Conservation (phyloP, 1,139 yeast genomes). For the Yamadazyma atmosphaerica region DNA sequence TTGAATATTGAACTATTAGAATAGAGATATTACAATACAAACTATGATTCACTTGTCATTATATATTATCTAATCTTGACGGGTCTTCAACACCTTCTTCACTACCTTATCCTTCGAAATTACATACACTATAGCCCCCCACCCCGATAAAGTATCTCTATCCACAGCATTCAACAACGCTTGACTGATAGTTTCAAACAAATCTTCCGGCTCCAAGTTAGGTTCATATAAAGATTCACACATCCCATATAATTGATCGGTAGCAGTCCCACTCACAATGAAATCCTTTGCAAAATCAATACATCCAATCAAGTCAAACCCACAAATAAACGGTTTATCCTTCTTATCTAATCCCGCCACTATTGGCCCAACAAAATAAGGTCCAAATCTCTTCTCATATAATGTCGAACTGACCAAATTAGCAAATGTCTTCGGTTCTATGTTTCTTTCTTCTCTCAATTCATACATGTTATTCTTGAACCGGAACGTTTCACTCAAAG, state of each 20-base stretch:
- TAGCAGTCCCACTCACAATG: constrained; percentile 95
- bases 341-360: constrained; percentile 93
- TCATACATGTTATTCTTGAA: constrained; percentile 86
- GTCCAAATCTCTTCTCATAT: constrained; percentile 92
- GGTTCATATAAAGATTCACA: constrained; percentile 98
- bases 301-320: constrained; percentile 95
- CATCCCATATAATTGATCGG: constrained; percentile 97
- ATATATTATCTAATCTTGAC: constrained; percentile 65
- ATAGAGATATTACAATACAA: no score
- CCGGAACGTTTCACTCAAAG: constrained; percentile 79
- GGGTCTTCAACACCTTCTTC: constrained; percentile 83
- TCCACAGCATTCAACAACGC: constrained; percentile 93
- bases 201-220: constrained; percentile 86
- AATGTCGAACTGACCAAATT: constrained; percentile 87
- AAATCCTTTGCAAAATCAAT: constrained; percentile 94
- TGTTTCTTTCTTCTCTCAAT: constrained; percentile 84
- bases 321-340: constrained; percentile 86
- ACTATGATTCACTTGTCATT: background rate
- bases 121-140: constrained; percentile 97
- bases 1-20: no score
- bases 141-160: constrained; percentile 95
- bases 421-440: constrained; percentile 93
- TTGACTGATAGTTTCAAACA: constrained; percentile 95
- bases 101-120: constrained; percentile 90
- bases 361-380: constrained; percentile 94